Evolutionary conservation across 139 green algal genomes (phyloP).

Genomic region (Micractinium conductrix): DNA sequence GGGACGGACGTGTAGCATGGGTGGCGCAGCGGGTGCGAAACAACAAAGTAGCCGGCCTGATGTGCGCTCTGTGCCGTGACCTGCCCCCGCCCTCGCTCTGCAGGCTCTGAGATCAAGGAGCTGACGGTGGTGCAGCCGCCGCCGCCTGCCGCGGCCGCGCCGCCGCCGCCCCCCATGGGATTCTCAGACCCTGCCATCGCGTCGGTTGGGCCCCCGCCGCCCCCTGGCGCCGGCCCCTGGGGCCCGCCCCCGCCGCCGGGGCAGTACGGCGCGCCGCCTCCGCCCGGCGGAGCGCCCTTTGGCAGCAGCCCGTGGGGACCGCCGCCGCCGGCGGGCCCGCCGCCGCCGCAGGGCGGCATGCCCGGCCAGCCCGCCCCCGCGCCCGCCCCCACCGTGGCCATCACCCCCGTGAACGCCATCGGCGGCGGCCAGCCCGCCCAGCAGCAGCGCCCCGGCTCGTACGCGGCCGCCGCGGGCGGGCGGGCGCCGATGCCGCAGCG

Average conservation of each 20-base stretch:
- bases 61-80: not conserved
- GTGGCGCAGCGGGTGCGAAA: no score
- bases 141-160: slow-evolving; percentile 18
- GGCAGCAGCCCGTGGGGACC: slow-evolving; percentile 30
- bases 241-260: slow-evolving; percentile 1
- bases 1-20: no score
- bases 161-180: not conserved
- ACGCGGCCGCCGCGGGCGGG: slow-evolving; percentile 12
- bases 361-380: slow-evolving; percentile 28
- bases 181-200: slow-evolving; percentile 56
- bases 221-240: slow-evolving; percentile 11
- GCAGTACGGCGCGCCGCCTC: not conserved
- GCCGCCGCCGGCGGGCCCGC: not conserved
- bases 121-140: slow-evolving; percentile 73
- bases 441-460: slow-evolving; percentile 12
- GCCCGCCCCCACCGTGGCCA: slow-evolving; percentile 42
- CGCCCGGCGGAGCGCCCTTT: slow-evolving; percentile 6
- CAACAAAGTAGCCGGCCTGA: no score
- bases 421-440: not conserved
- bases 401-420: not conserved
- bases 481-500: not conserved
- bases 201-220: slow-evolving; percentile 40
- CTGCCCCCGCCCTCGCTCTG: not conserved
- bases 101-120: slow-evolving; percentile 91
- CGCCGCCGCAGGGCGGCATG: not conserved